These are phyloP conservation scores for Neopestalotiopsis sp. DNA, from an alignment of 2,329 filamentous ascomycete genomes.

Conservation along the genomic window DNA sequence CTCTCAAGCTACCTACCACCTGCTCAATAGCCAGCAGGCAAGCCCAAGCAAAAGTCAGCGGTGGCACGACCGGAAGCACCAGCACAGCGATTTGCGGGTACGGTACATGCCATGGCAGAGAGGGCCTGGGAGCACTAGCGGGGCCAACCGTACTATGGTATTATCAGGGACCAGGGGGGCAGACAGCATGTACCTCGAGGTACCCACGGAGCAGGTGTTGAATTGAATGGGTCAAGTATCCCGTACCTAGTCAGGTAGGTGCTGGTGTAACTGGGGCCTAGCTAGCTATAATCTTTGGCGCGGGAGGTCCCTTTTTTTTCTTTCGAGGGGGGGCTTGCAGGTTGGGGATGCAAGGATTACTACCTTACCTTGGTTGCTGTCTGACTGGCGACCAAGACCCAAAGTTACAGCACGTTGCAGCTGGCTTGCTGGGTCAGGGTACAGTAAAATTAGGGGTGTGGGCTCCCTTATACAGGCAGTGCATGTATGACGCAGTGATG, in stretches of 20 bases:
- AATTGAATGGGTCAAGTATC: not conserved
- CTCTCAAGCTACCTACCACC: not conserved
- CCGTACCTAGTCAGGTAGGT: not conserved
- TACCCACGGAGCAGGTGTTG: not conserved
- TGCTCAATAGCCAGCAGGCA: not conserved
- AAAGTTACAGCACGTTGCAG: constrained; percentile 14
- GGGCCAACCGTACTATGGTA: constrained; percentile 20
- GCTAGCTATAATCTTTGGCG: constrained; percentile 18
- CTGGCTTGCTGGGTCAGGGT: not conserved
- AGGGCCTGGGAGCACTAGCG: constrained; percentile 14
- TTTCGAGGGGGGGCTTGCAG: constrained; percentile 8
- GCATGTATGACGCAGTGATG: not conserved
- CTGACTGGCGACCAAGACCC: not conserved
- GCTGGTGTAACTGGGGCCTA: constrained; percentile 3
- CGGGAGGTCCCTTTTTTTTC: constrained; percentile 21
- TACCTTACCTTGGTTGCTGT: not conserved
- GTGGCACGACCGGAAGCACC: not conserved
- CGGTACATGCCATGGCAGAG: not conserved
- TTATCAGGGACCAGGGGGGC: constrained; percentile 12
- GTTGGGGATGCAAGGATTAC: constrained; percentile 13
- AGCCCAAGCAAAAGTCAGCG: not conserved
- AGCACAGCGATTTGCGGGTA: not conserved
- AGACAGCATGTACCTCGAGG: constrained; percentile 19
- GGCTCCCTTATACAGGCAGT: constrained; percentile 1
- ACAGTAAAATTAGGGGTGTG: constrained; percentile 14